Percentiles rank a stretch among this genome's conserved stretches.
phyloP scores from a whole-genome alignment of 495 filamentous ascomycete genomes.

The Penicillium taxi region DNA sequence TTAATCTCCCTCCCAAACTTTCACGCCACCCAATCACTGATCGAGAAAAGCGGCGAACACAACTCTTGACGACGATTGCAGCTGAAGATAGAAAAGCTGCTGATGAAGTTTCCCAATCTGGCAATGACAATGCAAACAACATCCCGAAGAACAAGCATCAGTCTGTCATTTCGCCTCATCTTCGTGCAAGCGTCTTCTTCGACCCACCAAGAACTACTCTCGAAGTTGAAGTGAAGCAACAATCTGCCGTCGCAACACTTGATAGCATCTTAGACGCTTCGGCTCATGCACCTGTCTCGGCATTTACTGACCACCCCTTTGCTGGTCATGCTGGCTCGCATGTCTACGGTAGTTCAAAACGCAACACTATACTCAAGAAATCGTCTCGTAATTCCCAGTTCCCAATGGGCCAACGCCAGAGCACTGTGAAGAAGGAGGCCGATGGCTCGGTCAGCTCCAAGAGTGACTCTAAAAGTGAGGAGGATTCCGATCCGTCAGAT shows the following conservation, averaged over 20 bases:
- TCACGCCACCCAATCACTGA: conserved; percentile 63
- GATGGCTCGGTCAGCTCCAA: conserved; percentile 5
- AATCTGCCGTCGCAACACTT: conserved; percentile 79
- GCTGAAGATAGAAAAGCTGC: conserved; percentile 41
- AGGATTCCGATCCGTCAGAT: conserved; percentile 11
- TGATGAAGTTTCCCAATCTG: conserved; percentile 24
- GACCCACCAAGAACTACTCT: conserved; percentile 56
- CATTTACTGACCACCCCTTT: conserved; percentile 89
- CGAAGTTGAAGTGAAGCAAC: conserved; percentile 62
- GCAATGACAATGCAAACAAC: conserved; percentile 12
- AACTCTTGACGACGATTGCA: conserved; percentile 46
- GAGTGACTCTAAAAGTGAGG: conserved; percentile 9
- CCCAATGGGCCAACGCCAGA: conserved; percentile 15
- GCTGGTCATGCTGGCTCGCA: conserved; percentile 63
- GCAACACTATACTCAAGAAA: conserved; percentile 17
- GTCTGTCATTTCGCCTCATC: conserved; percentile 66
- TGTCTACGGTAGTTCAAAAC: conserved; percentile 47
- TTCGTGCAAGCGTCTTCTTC: conserved; percentile 87
- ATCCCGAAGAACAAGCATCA: conserved; percentile 22
- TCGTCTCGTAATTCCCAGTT: conserved; percentile 16
- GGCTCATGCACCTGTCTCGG: conserved; percentile 79
- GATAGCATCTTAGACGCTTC: conserved; percentile 96
- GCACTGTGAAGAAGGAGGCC: conserved; percentile 7
- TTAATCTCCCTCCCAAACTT: conserved; percentile 83
- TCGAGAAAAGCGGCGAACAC: conserved; percentile 62